These are phyloP conservation scores for Cyclostephanos tholiformis DNA, from an alignment of 108 stramenopile genomes.

Conservation along the genomic window DNA sequence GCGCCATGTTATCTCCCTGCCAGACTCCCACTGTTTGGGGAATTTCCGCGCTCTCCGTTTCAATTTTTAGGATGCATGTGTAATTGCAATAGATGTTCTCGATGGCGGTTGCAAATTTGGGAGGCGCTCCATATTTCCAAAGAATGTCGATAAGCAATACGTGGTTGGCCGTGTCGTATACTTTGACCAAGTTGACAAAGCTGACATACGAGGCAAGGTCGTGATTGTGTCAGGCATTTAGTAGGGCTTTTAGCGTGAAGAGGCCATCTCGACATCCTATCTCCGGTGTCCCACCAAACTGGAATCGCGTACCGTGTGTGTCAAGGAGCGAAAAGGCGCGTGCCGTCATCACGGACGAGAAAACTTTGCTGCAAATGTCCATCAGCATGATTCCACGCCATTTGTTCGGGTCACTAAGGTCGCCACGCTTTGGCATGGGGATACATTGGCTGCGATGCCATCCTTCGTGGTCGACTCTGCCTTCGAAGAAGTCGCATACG, in stretches of 20 bases:
- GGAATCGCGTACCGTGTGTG: conserved; percentile 11
- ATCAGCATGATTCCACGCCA: conserved; percentile 9
- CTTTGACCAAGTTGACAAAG: conserved; percentile 29
- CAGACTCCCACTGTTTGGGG: conserved; percentile 1
- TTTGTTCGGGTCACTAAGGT: conserved; percentile 8
- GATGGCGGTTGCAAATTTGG: conserved; percentile 3
- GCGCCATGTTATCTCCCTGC: conserved; percentile 10
- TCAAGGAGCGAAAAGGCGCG: background rate
- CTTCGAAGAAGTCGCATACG: conserved; percentile 2
- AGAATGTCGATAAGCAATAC: conserved; percentile 8
- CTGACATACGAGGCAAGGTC: background rate
- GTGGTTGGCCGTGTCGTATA: conserved; percentile 28
- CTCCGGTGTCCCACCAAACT: conserved; percentile 15
- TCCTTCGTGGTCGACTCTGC: background rate
- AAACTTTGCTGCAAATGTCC: conserved; percentile 14
- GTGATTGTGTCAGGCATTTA: background rate
- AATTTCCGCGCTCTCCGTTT: background rate
- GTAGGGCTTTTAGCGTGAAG: conserved; percentile 19
- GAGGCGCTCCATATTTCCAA: conserved; percentile 12
- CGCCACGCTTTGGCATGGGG: background rate
- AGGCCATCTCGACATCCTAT: conserved; percentile 15
- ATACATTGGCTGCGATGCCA: background rate
- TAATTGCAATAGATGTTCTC: conserved; percentile 9
- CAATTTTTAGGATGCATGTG: conserved; percentile 2
- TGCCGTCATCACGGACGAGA: background rate